Conservation (phyloP, 2,329 filamentous ascomycete genomes). For the Diaporthe amygdali region DNA sequence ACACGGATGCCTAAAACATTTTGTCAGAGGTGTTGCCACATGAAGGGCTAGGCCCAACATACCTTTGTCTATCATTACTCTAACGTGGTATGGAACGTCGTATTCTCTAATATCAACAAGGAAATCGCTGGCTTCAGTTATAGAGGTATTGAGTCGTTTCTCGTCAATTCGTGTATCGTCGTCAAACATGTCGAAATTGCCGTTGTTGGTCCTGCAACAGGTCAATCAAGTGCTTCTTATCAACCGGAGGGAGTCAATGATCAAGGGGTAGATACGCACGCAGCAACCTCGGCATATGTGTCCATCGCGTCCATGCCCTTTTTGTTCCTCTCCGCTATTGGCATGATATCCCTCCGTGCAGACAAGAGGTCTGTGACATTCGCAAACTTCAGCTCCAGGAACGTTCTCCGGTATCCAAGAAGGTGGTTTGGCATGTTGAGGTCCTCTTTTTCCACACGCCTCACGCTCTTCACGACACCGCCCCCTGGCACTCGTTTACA, state of each 20-base stretch:
- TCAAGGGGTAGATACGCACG: conserved; percentile 52
- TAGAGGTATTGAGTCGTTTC: conserved; percentile 74
- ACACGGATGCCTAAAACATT: conserved; percentile 79
- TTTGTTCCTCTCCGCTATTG: conserved; percentile 94
- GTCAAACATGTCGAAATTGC: conserved; percentile 94
- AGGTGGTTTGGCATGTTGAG: conserved; percentile 94
- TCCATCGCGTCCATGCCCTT: conserved; percentile 97
- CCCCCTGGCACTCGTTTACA: conserved; percentile 77
- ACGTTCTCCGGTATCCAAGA: conserved; percentile 86
- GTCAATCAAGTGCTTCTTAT: conserved; percentile 29
- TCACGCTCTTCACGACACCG: conserved; percentile 80
- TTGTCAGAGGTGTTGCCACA: conserved; percentile 28
- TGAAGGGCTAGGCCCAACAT: background rate
- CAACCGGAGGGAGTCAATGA: conserved; percentile 1
- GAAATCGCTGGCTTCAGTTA: conserved; percentile 92
- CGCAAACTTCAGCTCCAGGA: conserved; percentile 83
- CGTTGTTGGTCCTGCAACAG: conserved; percentile 62
- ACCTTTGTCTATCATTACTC: conserved; percentile 88
- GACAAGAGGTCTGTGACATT: conserved; percentile 87
- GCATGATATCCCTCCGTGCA: conserved; percentile 84
- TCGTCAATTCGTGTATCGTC: conserved; percentile 81
- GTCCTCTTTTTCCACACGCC: conserved; percentile 88
- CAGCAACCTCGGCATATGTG: conserved; percentile 94
- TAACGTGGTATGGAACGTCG: conserved; percentile 98
- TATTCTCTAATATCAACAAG: conserved; percentile 99